Base-by-base conservation (phyloP, 78 protist genomes). In the Dictyostelium capitatum region DNA sequence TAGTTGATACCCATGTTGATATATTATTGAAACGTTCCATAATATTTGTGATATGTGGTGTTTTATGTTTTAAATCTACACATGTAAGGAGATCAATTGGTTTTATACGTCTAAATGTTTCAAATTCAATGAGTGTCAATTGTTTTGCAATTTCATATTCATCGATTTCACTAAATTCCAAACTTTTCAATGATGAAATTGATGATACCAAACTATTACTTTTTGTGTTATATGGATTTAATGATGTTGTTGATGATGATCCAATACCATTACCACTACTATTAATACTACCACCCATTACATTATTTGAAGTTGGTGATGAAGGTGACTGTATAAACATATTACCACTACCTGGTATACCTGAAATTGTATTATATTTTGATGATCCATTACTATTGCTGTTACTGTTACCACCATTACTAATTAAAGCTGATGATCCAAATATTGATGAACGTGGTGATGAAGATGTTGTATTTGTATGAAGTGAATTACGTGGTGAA, bases 71-170 rank as follows among this genome's bases (percentile, higher is more conserved):
- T 11, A 73, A 46, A 47, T 73, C 79, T 23, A 73, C 79, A 47
- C 79, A 37, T 46, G 79, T 73, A 51, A 73, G 47, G 20, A 73
- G 56, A 73, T 73, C 79, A 20, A 73, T 47, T 73, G 79, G 79
- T 32, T 73, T 43, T 4, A 73, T 73, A 30, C 56, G 32, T n/a
- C 54, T 30, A 70, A 77, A 87, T 2, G 25, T 19, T n/a, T 77
- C 57, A 51, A 59, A 87, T 23, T 87, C 93, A 6, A 87, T 87
- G 25, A 87, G 47, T 20, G 93, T 87, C 11, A 87, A 37, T 77
- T 87, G 93, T 59, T 74, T 56, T 1, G 93, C 93, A 11, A 87
- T 74, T 51, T 87, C 93, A 7, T 64, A 28, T 23, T 87, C 93
- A 48, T 87, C 93, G 32, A 87, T 87, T 9, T 87, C 50, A 25